Evolutionary conservation across 2,329 filamentous ascomycete species (phyloP), one percentile per base, ranked within the genome.

Genomic region (Apiospora phragmitis): DNA sequence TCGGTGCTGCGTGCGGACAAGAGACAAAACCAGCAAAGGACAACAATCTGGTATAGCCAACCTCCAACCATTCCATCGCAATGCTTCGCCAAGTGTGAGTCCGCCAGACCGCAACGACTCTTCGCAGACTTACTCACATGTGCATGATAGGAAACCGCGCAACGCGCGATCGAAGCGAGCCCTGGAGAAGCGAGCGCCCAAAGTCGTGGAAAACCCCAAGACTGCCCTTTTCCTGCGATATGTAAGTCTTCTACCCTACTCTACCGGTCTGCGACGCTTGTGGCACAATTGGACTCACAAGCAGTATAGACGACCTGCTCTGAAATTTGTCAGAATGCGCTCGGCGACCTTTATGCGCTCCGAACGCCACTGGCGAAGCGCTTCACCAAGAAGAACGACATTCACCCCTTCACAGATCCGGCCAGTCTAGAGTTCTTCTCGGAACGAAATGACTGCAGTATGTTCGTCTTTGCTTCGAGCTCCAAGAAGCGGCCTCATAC

Each of bases 311-410:
- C 93, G 68, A 92, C 90, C 80, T 95, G 93, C 80, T 95, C 93
- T 65, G 91, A 95, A 77, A 85, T 96, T 67, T 87, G 94, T 70
- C 91, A 97, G 83, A 92, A 95, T 76, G 93, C 94, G 71, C 86
- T 98, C 73, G 92, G 90, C 75, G 96, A 98, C 77, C 89, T 99
- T 70, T 90, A 94, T 82, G 89, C 93, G 67, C 87, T 99, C 79
- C 95, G 95, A 77, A 91, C 93, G 78, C 94, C 95, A 2, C 88
- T 95, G 72, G 91, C 92, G 74, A 92, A 97, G 82, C 94, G 95
- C 76, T 97, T 99, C 85, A 93, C 91, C 83, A 99, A 98, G 89
- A 98, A 98, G 86, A 99, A 99, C 83, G 88, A 91, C 76, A 92
- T 97, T 77, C 94, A 96, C 82, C 96, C 96, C 2, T 99, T 99